These are phyloP conservation scores for Huntiella decipiens DNA, from an alignment of 2,329 filamentous ascomycete species.

Conservation along the genomic window DNA sequence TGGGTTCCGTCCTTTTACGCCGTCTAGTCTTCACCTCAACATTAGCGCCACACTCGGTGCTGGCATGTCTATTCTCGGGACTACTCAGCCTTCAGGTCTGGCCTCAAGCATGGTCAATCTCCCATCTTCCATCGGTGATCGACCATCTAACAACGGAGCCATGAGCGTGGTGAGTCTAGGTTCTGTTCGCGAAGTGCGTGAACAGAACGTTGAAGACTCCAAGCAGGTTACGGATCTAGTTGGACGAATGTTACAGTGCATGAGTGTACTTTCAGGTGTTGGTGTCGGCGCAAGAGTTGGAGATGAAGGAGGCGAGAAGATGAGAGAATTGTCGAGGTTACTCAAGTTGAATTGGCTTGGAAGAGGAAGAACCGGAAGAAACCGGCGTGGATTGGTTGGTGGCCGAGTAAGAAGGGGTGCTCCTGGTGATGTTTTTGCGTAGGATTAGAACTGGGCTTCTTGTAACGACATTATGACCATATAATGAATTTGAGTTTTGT, in stretches of 20 bases:
- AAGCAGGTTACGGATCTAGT: conserved; percentile 85
- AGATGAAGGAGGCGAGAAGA: conserved; percentile 56
- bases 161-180: not conserved
- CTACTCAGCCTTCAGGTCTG: not conserved
- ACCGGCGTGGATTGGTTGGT: conserved; percentile 77
- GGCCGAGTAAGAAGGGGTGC: conserved; percentile 32
- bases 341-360: conserved; percentile 96
- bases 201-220: conserved; percentile 46
- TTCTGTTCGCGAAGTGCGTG: conserved; percentile 22
- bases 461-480: too few relatives aligned
- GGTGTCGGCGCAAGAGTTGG: conserved; percentile 27
- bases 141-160: conserved; percentile 10
- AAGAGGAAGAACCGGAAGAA: conserved; percentile 69
- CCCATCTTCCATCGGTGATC: conserved; percentile 3
- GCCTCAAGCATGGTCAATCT: not conserved
- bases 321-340: conserved; percentile 68
- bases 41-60: conserved; percentile 14
- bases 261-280: conserved; percentile 71
- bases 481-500: too few relatives aligned
- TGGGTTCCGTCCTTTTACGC: conserved; percentile 31
- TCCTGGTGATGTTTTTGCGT: conserved; percentile 10
- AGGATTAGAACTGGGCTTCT: too few relatives aligned
- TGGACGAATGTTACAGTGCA: conserved; percentile 86
- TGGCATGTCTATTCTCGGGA: not conserved
- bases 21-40: conserved; percentile 21